These are phyloP conservation scores for Martiniozyma asiatica DNA, from an alignment of 1,139 yeast species.

Conservation along the genomic window DNA sequence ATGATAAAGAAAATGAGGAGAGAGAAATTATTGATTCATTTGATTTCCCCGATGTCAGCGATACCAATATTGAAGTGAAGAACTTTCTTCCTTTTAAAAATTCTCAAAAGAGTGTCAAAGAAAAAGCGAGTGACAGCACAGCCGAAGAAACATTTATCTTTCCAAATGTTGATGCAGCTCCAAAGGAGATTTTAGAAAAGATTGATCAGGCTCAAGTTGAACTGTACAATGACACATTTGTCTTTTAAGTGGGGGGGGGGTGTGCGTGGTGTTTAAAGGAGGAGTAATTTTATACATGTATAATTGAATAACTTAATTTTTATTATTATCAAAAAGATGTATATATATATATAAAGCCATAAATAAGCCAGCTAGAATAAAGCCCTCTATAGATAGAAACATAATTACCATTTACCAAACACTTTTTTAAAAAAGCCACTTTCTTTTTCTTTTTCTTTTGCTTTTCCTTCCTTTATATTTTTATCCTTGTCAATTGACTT, in stretches of 20 bases:
- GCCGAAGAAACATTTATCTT: not conserved
- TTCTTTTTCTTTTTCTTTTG: not conserved
- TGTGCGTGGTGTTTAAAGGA: too few species aligned
- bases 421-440: conserved; percentile 12
- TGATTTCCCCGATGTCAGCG: conserved; percentile 5
- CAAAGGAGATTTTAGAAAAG: not conserved
- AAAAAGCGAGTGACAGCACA: not conserved
- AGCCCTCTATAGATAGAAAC: too few species aligned
- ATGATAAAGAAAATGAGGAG: not conserved
- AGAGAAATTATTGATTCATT: conserved; percentile 2
- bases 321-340: too few species aligned
- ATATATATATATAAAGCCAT: too few species aligned
- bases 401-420: conserved; percentile 8
- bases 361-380: too few species aligned
- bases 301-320: too few species aligned
- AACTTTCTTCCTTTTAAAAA: too few species aligned
- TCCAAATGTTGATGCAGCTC: conserved; percentile 1
- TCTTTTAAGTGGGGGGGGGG: too few species aligned
- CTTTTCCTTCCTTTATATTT: not conserved
- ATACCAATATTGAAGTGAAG: conserved; percentile 1
- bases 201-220: conserved; percentile 1
- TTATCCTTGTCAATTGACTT: not conserved
- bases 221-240: conserved; percentile 1
- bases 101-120: not conserved
- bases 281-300: too few species aligned